A percentile compares a stretch with the other conserved stretches of the same genome.
Evolutionary conservation across 129 eudicot species (phyloP).

Genomic region (Artemisia argyi): DNA sequence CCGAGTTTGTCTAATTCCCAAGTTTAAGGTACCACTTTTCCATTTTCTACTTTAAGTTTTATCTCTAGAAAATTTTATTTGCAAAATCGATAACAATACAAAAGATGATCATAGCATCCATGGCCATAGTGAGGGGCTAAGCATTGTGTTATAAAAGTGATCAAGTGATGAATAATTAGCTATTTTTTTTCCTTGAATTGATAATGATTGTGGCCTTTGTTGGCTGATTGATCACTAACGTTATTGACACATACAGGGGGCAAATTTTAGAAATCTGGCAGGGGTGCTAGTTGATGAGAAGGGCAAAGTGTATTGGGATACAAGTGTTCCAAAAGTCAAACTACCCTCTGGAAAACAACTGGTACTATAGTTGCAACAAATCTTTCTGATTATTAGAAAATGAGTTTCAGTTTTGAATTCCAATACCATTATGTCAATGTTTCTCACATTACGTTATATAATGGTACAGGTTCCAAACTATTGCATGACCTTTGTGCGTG

Average conservation of each 20-base stretch:
- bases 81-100: too few relatives aligned
- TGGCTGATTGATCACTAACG: neutral
- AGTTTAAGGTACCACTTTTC: conserved; percentile 38
- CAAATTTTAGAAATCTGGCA: conserved; percentile 59
- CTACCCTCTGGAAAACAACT: conserved; percentile 63
- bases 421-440: neutral
- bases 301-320: conserved; percentile 50
- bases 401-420: neutral
- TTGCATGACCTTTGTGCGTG: conserved; percentile 45
- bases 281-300: conserved; percentile 52
- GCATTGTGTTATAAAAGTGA: too few relatives aligned
- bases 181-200: neutral
- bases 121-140: too few relatives aligned
- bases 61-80: too few relatives aligned
- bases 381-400: neutral
- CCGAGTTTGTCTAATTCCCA: conserved; percentile 57
- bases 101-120: too few relatives aligned
- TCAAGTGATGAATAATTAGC: too few relatives aligned
- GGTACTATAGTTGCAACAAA: conserved; percentile 33
- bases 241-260: conserved; percentile 49
- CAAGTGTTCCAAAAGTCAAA: conserved; percentile 36
- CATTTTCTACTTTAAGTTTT: neutral
- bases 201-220: neutral
- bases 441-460: neutral
- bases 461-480: conserved; percentile 58